phyloP scores from a whole-genome alignment of 2,329 filamentous ascomycete genomes.

The Corynespora cassiicola region DNA sequence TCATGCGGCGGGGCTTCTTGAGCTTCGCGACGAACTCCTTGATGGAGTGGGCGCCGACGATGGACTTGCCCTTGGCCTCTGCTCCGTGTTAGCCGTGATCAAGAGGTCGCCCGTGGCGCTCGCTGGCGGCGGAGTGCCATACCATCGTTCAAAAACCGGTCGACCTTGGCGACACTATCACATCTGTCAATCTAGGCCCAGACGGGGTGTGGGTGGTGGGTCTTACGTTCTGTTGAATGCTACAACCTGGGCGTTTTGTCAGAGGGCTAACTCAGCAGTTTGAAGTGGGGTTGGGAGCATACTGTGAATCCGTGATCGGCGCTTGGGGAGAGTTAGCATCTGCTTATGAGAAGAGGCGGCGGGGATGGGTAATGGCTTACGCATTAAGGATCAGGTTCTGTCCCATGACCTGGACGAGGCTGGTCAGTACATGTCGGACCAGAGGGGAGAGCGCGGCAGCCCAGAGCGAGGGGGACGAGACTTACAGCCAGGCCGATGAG shows the following conservation, averaged over 20 bases:
- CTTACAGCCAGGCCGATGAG: slow-evolving; percentile 59
- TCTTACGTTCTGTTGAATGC: slow-evolving; percentile 90
- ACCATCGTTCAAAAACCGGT: slow-evolving; percentile 83
- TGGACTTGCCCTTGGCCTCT: slow-evolving; percentile 76
- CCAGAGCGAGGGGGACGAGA: slow-evolving; percentile 9
- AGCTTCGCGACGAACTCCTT: slow-evolving; percentile 97
- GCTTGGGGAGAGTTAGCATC: slow-evolving; percentile 38
- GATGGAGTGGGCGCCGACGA: slow-evolving; percentile 90
- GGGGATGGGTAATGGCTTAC: slow-evolving; percentile 37
- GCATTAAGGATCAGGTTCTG: slow-evolving; percentile 64
- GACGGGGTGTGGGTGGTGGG: slow-evolving; percentile 1
- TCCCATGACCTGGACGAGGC: slow-evolving; percentile 49
- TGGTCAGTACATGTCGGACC: slow-evolving; percentile 22
- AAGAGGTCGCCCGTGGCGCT: too few species aligned
- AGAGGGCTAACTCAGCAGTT: slow-evolving; percentile 19
- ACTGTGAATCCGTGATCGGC: slow-evolving; percentile 78
- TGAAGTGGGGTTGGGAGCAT: slow-evolving; percentile 11
- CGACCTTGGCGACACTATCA: slow-evolving; percentile 83
- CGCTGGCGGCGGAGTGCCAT: slow-evolving; percentile 50
- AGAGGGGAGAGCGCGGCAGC: slow-evolving; percentile 1
- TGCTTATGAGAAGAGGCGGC: slow-evolving; percentile 17
- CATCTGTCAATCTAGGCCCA: slow-evolving; percentile 26
- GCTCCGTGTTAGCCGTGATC: slow-evolving; percentile 32
- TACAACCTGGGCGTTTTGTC: slow-evolving; percentile 62
- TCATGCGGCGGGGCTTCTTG: slow-evolving; percentile 95